These are phyloP conservation scores for Sarocladium brachiariae DNA, from an alignment of 2,329 filamentous ascomycete genomes.

Conservation along the genomic window DNA sequence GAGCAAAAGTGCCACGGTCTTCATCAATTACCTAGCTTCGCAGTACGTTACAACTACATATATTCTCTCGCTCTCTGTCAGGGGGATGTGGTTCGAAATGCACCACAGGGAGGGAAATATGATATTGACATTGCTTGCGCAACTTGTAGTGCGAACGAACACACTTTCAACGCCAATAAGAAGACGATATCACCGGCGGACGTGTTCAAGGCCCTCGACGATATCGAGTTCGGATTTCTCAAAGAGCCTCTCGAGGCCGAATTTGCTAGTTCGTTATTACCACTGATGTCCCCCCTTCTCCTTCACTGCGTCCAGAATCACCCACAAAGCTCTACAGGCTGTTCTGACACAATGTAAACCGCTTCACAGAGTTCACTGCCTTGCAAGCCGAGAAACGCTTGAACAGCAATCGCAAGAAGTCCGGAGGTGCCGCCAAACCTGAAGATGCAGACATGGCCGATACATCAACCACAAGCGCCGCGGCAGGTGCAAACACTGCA, in stretches of 20 bases:
- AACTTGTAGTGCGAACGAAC: constrained; percentile 64
- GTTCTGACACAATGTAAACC: neutral
- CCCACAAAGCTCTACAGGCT: neutral
- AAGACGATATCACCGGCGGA: constrained; percentile 73
- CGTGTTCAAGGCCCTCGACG: constrained; percentile 70
- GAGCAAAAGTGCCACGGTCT: constrained; percentile 75
- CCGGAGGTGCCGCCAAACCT: constrained; percentile 58
- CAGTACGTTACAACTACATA: constrained; percentile 61
- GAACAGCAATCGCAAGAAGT: constrained; percentile 65
- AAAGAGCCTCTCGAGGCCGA: constrained; percentile 64
- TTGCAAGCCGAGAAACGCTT: constrained; percentile 67
- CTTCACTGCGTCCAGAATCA: neutral
- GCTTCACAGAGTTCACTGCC: constrained; percentile 57
- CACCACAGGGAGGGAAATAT: too few species aligned
- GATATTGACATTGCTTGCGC: neutral
- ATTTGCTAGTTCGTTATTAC: constrained; percentile 63
- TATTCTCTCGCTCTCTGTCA: too few species aligned
- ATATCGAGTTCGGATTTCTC: constrained; percentile 70
- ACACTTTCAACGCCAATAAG: constrained; percentile 58
- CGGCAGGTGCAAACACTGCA: constrained; percentile 15
- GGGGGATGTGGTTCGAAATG: too few species aligned
- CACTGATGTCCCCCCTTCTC: neutral
- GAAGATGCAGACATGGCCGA: constrained; percentile 21
- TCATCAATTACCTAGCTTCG: constrained; percentile 71
- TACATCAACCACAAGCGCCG: constrained; percentile 15